Evolutionary conservation across 441 rosid species (phyloP).

Genomic region (Breynia disticha): DNA sequence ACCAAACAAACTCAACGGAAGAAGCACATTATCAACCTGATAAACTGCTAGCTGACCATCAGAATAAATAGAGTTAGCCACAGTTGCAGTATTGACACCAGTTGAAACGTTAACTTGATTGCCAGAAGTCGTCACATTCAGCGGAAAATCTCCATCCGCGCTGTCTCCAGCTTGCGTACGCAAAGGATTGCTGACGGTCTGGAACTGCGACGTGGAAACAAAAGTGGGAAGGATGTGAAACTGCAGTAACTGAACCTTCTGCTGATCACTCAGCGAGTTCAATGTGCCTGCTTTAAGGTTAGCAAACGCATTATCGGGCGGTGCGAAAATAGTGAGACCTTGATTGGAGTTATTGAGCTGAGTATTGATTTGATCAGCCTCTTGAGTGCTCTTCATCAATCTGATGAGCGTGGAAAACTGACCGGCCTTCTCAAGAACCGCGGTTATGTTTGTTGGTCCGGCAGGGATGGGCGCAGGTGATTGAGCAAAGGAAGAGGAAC

Average conservation of each 20-base stretch:
- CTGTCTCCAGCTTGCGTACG: conserved; percentile 77
- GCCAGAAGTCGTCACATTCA: conserved; percentile 70
- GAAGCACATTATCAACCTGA: conserved; percentile 70
- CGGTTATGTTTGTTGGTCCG: conserved; percentile 54
- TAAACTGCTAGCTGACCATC: conserved; percentile 58
- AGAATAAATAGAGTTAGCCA: conserved; percentile 49
- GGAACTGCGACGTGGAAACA: conserved; percentile 59
- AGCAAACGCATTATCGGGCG: conserved; percentile 62
- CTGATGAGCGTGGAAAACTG: conserved; percentile 63
- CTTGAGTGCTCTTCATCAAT: conserved; percentile 55
- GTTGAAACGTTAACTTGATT: conserved; percentile 76
- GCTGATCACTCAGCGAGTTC: conserved; percentile 57
- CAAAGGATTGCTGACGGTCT: conserved; percentile 75
- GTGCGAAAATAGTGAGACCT: conserved; percentile 73
- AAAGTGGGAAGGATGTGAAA: conserved; percentile 65
- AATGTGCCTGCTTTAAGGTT: conserved; percentile 59
- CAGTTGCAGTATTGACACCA: conserved; percentile 58
- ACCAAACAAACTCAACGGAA: conserved; percentile 57
- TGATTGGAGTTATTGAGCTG: conserved; percentile 67
- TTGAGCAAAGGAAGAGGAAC: conserved; percentile 31
- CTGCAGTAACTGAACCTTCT: conserved; percentile 70
- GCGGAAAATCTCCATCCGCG: conserved; percentile 43
- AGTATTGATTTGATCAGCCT: conserved; percentile 57
- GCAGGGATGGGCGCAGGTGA: conserved; percentile 38
- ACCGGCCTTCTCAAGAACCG: conserved; percentile 69